Evolutionary conservation across 1,139 yeast species (phyloP).

Genomic region (Yamadazyma atmosphaerica): DNA sequence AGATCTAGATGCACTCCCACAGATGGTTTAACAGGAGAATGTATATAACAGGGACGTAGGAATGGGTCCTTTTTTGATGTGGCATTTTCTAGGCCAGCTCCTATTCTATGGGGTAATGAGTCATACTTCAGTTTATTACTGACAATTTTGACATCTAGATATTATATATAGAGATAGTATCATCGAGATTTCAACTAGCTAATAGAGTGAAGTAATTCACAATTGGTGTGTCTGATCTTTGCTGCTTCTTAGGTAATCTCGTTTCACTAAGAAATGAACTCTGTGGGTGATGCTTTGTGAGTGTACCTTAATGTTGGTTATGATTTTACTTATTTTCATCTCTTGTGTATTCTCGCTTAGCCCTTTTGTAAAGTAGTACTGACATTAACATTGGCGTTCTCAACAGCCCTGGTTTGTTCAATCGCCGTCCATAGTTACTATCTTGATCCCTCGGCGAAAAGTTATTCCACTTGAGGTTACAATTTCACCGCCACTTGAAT

Average conservation of each 20-base stretch:
- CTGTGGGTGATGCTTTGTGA: too few relatives aligned
- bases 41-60: neutral
- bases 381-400: too few relatives aligned
- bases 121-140: neutral
- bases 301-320: neutral
- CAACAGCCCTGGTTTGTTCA: too few relatives aligned
- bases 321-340: neutral
- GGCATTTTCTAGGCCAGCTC: too few relatives aligned
- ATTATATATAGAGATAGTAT: too few relatives aligned
- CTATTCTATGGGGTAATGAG: neutral
- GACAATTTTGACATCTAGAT: too few relatives aligned
- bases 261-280: too few relatives aligned
- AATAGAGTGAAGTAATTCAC: too few relatives aligned
- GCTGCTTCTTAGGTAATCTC: too few relatives aligned
- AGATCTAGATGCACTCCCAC: conserved; percentile 2
- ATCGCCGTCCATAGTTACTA: too few relatives aligned
- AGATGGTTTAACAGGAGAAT: neutral
- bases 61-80: neutral
- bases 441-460: neutral
- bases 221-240: too few relatives aligned
- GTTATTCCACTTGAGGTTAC: neutral
- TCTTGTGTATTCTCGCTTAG: neutral
- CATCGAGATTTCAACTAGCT: too few relatives aligned
- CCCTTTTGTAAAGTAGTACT: neutral
- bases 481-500: neutral